phyloP scores from a whole-genome alignment of 2,329 filamentous ascomycete species.

The Epichloe coenophiala region DNA sequence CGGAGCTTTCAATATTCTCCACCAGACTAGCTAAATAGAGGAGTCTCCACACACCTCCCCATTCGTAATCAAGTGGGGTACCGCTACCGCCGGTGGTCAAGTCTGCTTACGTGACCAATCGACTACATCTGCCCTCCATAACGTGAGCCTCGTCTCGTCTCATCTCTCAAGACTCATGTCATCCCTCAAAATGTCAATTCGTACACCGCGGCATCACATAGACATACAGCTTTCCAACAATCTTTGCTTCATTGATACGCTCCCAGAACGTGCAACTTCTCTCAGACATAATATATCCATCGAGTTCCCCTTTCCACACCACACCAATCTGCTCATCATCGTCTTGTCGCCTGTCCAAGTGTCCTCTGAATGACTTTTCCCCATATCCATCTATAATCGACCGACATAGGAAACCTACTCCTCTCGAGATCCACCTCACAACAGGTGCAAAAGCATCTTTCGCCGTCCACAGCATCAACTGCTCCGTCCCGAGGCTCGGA shows the following conservation, averaged over 20 bases:
- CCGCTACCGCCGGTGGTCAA: too few relatives aligned
- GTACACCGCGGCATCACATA: not conserved
- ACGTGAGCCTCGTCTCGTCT: too few relatives aligned
- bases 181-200: not conserved
- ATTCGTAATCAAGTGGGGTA: too few relatives aligned
- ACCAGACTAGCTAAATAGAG: too few relatives aligned
- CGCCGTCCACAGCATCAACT: not conserved
- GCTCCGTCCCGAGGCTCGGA: not conserved
- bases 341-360: not conserved
- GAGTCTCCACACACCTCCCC: too few relatives aligned
- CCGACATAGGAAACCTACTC: not conserved
- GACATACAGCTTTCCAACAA: not conserved
- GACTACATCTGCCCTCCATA: too few relatives aligned
- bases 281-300: not conserved
- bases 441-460: not conserved
- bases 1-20: too few relatives aligned
- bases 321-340: not conserved
- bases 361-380: not conserved
- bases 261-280: not conserved
- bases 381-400: not conserved
- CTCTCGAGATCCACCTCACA: not conserved
- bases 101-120: too few relatives aligned
- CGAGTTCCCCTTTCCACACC: not conserved
- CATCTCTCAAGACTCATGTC: too few relatives aligned
- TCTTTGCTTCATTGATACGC: not conserved